phyloP scores from a whole-genome alignment of 1,284 basidiomycete species.

The Ceratobasidium sp. region DNA sequence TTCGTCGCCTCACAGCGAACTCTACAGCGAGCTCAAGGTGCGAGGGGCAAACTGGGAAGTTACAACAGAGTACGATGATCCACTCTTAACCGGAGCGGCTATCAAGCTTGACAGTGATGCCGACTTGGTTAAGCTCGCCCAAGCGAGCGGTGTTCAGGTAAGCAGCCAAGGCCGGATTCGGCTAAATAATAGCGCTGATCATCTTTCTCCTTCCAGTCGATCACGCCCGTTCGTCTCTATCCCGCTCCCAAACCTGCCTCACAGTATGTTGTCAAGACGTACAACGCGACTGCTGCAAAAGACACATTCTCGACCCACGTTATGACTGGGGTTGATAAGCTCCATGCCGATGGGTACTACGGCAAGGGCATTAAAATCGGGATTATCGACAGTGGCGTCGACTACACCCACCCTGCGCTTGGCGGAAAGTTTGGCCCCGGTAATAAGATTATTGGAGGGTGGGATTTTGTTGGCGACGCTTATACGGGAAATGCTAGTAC shows the following conservation, averaged over 20 bases:
- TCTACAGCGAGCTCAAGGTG: constrained; percentile 25
- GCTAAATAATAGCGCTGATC: not conserved
- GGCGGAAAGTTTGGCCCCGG: constrained; percentile 62
- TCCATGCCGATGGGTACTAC: constrained; percentile 61
- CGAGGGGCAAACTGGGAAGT: constrained; percentile 26
- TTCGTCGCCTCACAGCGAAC: constrained; percentile 17
- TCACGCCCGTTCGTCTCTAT: constrained; percentile 26
- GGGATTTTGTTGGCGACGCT: constrained; percentile 62
- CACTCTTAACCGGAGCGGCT: constrained; percentile 40
- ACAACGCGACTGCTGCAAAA: constrained; percentile 19
- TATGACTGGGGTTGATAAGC: constrained; percentile 57
- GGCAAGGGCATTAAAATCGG: constrained; percentile 64
- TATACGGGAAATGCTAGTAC: constrained; percentile 14
- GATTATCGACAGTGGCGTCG: constrained; percentile 63
- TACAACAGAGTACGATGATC: constrained; percentile 10
- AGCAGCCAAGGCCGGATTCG: not conserved
- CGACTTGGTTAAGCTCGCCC: constrained; percentile 35
- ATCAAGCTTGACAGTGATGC: constrained; percentile 35
- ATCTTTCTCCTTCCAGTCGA: not conserved
- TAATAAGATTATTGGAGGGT: constrained; percentile 58
- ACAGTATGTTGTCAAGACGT: not conserved
- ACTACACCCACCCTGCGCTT: constrained; percentile 63
- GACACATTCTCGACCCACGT: constrained; percentile 49
- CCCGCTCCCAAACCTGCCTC: constrained; percentile 18
- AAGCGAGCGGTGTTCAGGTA: constrained; percentile 35